Evolutionary conservation across 176 grass and related monocot genomes (phyloP), one percentile per base, ranked within the genome.

Genomic region (Oryza longistaminata): DNA sequence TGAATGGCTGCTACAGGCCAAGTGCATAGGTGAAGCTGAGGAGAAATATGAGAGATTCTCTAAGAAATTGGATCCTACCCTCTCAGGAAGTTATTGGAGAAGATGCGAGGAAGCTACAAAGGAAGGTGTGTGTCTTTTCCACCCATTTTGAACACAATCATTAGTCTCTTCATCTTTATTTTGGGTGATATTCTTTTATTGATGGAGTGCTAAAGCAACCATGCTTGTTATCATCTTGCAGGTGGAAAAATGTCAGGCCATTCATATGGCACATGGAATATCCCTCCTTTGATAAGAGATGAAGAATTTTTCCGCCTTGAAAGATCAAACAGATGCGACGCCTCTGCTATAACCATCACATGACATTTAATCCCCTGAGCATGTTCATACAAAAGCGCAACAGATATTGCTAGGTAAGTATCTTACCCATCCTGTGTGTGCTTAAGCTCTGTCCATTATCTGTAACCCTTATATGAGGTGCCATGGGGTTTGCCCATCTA

Each of bases 71-170:
- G 91, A 92, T 49, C 93, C 85, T 78, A 49, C 49, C 37, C 83
- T 98, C 14, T 90, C 87, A 87, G 52, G 31, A 6, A 88, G 74
- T 90, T 93, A 93, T 78, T 85, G 85, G 89, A 92, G 80, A 84
- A 95, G 96, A 92, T 98, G 96, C 43, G 89, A 95, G 89, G 91
- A 98, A 88, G 93, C 96, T 83, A 95, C 91, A 34, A 90, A 79
- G 64, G 96, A 98, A 95, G 93, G 96, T 88, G 80, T 88, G 80
- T 39, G 31, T 29, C 45, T 35, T 86, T 45, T 46, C 25, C 71
- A 11, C 73, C 31, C n/a, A 86, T 55, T 15, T 27, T 71, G 29
- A 76, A 83, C 50, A 37, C 5, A 73, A 67, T 60, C 46, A 49
- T 21, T 46, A 2, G 13, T 76, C 62, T 60, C 64, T 81, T 68